Conservation (phyloP, 148 eudicot species). For the Rhododendron vialii region DNA sequence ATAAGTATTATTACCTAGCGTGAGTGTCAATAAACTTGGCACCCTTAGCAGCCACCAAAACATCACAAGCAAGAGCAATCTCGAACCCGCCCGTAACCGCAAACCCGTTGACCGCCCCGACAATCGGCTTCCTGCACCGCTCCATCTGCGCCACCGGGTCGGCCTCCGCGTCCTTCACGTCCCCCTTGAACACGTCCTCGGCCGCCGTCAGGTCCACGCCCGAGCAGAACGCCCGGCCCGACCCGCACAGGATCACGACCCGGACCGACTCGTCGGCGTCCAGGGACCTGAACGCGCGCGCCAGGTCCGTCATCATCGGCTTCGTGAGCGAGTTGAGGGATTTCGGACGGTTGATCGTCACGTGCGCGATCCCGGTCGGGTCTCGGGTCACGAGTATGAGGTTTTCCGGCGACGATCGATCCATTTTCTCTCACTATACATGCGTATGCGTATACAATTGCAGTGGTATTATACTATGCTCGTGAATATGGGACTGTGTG, state of each 20-base stretch:
- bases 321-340: slow-evolving; percentile 69
- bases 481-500: background rate
- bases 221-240: slow-evolving; percentile 86
- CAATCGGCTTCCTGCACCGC: slow-evolving; percentile 65
- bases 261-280: slow-evolving; percentile 57
- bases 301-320: slow-evolving; percentile 60
- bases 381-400: slow-evolving; percentile 51
- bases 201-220: slow-evolving; percentile 90
- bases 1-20: slow-evolving; percentile 43
- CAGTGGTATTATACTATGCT: background rate
- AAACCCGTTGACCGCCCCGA: slow-evolving; percentile 78
- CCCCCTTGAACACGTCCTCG: slow-evolving; percentile 88
- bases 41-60: slow-evolving; percentile 66
- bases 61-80: slow-evolving; percentile 89
- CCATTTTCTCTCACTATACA: slow-evolving; percentile 10
- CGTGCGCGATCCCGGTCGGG: slow-evolving; percentile 46
- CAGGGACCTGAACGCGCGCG: slow-evolving; percentile 54
- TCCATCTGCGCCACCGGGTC: slow-evolving; percentile 92
- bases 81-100: slow-evolving; percentile 94
- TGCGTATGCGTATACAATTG: background rate
- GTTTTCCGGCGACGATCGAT: slow-evolving; percentile 36
- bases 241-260: slow-evolving; percentile 74
- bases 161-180: slow-evolving; percentile 59
- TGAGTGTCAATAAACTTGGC: slow-evolving; percentile 90
- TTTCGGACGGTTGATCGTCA: slow-evolving; percentile 80